A percentile compares a stretch with the other conserved stretches of the same genome.
phyloP scores from a whole-genome alignment of 2,329 filamentous ascomycete genomes.

The Cladosporium phlei region DNA sequence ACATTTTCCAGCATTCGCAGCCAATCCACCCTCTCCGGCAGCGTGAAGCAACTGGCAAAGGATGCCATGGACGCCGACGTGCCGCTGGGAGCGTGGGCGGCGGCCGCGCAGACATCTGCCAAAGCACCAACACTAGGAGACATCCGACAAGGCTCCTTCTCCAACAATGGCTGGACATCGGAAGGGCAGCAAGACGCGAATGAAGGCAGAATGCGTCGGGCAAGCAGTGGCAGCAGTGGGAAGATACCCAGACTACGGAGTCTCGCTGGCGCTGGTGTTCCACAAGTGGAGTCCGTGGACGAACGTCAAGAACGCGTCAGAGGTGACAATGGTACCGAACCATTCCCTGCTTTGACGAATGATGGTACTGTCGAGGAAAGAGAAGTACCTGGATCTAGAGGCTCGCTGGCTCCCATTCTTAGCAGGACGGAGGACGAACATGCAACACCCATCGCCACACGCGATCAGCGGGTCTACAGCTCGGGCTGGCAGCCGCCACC shows the following conservation, averaged over 20 bases:
- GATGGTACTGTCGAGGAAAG: constrained; percentile 12
- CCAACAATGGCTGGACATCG: constrained; percentile 16
- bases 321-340: constrained; percentile 11
- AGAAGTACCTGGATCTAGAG: not conserved
- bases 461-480: constrained; percentile 16
- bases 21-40: constrained; percentile 3
- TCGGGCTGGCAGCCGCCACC: constrained; percentile 42
- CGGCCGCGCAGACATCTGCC: constrained; percentile 37
- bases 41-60: constrained; percentile 6
- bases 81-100: constrained; percentile 43
- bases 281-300: constrained; percentile 10
- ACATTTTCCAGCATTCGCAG: constrained; percentile 6
- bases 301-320: constrained; percentile 13
- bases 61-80: constrained; percentile 21
- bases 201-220: constrained; percentile 14
- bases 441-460: not conserved
- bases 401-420: constrained; percentile 6
- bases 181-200: constrained; percentile 14
- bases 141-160: constrained; percentile 33
- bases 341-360: constrained; percentile 22
- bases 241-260: constrained; percentile 3
- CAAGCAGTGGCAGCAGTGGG: constrained; percentile 17
- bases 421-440: constrained; percentile 10
- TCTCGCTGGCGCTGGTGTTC: constrained; percentile 5
- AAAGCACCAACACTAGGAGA: constrained; percentile 41